Evolutionary conservation across 2,329 filamentous ascomycete species (phyloP), one percentile per base, ranked within the genome.

Genomic region (Rosellinia necatrix): DNA sequence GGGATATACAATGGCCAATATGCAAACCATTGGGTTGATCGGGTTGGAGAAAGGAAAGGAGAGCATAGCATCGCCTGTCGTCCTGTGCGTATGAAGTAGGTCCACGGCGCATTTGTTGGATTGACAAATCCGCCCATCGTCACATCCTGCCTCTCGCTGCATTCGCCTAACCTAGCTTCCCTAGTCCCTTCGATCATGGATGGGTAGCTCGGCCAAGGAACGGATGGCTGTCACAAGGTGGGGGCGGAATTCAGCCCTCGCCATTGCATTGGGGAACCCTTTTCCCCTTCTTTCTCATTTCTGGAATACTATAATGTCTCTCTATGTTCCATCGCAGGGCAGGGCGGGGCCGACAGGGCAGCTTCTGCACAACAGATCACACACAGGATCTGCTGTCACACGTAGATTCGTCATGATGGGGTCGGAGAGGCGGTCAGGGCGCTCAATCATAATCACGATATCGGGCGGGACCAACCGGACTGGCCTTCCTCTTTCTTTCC

Each of bases 401-500:
- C 55, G 47, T 24, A 34, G 27, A 53, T 34, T 53, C 41, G 52
- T 49, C 40, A 53, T 48, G 22, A 57, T 42, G 40, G 32, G 46
- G 49, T 43, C 42, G 42, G 48, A 51, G 54, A 53, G 30, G 60
- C 57, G 57, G 60, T 62, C 60, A 62, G 44, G 37, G 10, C 17
- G 38, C 35, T 32, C 38, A 35, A 35, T 24, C 10, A 29, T 19
- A 29, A 43, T 42, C 51, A 50, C 56, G 35, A 43, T 47, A 40
- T 52, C 25, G 46, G 43, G 24, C 59, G 72, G 72, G 73, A 12
- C 41, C 73, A 37, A 68, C 69, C 30, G 72, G 73, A n/a, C 61
- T 76, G 17, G 60, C 60, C 10, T 66, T 74, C 6, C 63, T 74
- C 75, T 15, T 60, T 61, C 10, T 66, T 74, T 6, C 63, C 74